Conservation (phyloP, 2,329 filamentous ascomycete genomes). For the Sporothrix mexicana region DNA sequence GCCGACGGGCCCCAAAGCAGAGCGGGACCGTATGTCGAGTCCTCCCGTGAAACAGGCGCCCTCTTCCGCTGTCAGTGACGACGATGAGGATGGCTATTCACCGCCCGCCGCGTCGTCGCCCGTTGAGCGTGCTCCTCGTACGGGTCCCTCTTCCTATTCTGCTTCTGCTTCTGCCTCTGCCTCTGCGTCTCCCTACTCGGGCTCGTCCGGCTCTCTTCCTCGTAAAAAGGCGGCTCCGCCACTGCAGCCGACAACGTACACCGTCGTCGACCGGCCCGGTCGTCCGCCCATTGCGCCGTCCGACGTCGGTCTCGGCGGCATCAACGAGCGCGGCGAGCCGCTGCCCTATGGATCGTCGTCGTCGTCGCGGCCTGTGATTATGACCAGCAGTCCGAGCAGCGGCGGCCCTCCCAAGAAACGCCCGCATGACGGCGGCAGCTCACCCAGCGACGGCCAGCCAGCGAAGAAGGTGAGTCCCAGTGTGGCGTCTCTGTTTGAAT, state of each 20-base stretch:
- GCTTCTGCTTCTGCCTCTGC: no score
- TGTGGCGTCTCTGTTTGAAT: background rate
- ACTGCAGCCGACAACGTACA: conserved; percentile 35
- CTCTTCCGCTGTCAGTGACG: background rate
- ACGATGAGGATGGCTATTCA: conserved; percentile 35
- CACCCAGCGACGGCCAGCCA: conserved; percentile 40
- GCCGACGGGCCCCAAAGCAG: conserved; percentile 21
- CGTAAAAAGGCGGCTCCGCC: conserved; percentile 37
- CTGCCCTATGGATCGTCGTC: conserved; percentile 36
- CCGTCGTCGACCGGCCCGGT: conserved; percentile 33
- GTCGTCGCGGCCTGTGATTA: conserved; percentile 45
- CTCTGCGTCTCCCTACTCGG: background rate
- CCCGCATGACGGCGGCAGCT: conserved; percentile 47
- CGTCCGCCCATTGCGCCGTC: conserved; percentile 27
- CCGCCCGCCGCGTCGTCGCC: conserved; percentile 35
- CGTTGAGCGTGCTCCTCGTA: background rate
- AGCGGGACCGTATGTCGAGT: background rate
- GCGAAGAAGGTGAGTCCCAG: conserved; percentile 48
- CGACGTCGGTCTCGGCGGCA: conserved; percentile 39
- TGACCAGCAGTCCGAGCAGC: conserved; percentile 46
- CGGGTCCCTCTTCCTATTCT: background rate
- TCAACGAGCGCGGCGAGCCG: conserved; percentile 44
- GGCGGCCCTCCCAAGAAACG: conserved; percentile 50
- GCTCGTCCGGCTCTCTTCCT: background rate
- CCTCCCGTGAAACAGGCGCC: background rate